Conservation (phyloP, 768 basidiomycete species). For the Lanmaoa pseudosensibilis region DNA sequence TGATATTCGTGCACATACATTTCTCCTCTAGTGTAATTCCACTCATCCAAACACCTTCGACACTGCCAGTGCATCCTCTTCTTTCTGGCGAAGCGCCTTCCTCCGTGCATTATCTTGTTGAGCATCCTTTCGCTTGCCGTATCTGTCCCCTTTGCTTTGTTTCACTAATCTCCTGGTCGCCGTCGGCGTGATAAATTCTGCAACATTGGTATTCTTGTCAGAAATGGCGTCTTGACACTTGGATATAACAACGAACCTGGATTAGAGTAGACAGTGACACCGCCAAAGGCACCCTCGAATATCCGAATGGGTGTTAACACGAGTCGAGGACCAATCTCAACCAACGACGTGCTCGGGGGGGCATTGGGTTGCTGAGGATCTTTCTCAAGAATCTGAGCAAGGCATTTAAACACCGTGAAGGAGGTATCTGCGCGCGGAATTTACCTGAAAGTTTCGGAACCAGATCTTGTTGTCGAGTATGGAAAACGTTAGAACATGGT, state of each 20-base stretch:
- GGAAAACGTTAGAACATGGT: conserved; percentile 96
- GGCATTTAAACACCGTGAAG: not conserved
- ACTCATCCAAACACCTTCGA: conserved; percentile 85
- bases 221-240: not conserved
- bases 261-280: conserved; percentile 94
- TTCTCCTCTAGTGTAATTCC: not conserved
- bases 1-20: not conserved
- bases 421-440: conserved; percentile 14
- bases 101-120: conserved; percentile 65
- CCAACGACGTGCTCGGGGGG: conserved; percentile 80
- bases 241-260: conserved; percentile 56
- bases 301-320: conserved; percentile 97
- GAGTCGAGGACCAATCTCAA: conserved; percentile 97
- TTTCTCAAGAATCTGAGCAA: conserved; percentile 82
- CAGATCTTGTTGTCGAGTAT: conserved; percentile 95
- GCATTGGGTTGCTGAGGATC: conserved; percentile 87
- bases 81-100: conserved; percentile 59
- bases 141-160: conserved; percentile 76
- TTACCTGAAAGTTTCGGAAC: conserved; percentile 98
- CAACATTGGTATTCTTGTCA: not conserved
- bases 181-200: conserved; percentile 92
- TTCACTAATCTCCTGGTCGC: conserved; percentile 69
- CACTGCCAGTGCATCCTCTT: conserved; percentile 80
- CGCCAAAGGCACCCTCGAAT: conserved; percentile 96
- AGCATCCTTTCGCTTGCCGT: conserved; percentile 77